Base-by-base conservation (phyloP, 108 stramenopile species). In the Phaeodactylum tricornutum region DNA sequence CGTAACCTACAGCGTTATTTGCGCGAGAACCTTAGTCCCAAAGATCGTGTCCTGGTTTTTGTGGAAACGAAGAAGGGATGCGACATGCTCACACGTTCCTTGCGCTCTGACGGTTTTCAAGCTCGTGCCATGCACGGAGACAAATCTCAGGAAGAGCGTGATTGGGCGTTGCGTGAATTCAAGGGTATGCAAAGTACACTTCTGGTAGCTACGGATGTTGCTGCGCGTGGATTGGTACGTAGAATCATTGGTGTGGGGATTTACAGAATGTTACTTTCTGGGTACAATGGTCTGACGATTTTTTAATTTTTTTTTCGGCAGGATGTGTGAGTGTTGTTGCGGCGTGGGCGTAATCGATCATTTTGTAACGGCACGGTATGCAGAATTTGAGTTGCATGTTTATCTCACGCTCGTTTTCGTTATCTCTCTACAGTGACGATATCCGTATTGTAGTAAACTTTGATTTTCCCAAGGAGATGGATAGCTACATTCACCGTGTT, bases 121-220 rank as follows among this genome's bases (percentile, higher is more conserved):
- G 94, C 93, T 21, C 56, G 77, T 15, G 88, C 91, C 15, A 98
- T 98, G 83, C 98, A 99, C 52, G 98, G 98, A 7, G 96, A 98
- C 75, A 99, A 99, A 77, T 74, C 65, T 42, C 98, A 99, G 53
- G 79, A 94, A 24, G 97, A 99, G 54, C 95, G 99, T 47, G 98
- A 99, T 62, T 92, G 82, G 75, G 92, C 85, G 4, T 74, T 99
- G 31, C 57, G 67, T n/a, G 87, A 97, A 59, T 99, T 99, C 78
- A 92, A 92, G 51, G 67, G 44, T 20, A 87, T 93, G 44, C 68
- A 78, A 34, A 70, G 68, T 38, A 82, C 84, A 29, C 58, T 98
- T 36, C 63, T 99, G 28, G 85, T 97, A 29, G 99, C 98, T 9
- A 99, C 96, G 20, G 99, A 99, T 68, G 99, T 99, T 23, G 99